A percentile compares a stretch with the other conserved stretches of the same genome.
phyloP scores from a whole-genome alignment of 139 green algal species.

The Gonium pectorale region DNA sequence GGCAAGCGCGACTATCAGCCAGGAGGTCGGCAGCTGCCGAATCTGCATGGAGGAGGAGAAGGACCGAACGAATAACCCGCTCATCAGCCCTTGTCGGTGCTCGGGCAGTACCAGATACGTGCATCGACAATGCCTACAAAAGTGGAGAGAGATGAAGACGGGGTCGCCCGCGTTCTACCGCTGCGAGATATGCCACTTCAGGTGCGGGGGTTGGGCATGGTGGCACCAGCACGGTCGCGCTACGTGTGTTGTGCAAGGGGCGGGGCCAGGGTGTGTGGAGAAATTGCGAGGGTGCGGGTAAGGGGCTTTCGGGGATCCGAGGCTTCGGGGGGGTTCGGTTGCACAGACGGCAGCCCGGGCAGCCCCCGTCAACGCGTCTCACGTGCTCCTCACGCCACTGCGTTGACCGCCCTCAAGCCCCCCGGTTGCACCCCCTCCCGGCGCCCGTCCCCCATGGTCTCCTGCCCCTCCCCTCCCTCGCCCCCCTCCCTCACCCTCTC shows the following conservation, averaged over 20 bases:
- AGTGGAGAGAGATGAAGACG: background rate
- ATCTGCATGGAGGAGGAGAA: slow-evolving; percentile 15
- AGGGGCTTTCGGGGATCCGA: background rate
- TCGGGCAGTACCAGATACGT: slow-evolving; percentile 10
- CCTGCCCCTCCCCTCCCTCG: background rate
- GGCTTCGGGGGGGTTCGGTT: background rate
- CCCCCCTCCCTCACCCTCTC: background rate
- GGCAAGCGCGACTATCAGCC: background rate
- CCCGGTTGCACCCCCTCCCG: too few species aligned
- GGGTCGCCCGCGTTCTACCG: slow-evolving; percentile 7
- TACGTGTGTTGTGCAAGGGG: too few species aligned
- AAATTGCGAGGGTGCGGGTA: too few species aligned
- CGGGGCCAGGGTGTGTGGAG: too few species aligned
- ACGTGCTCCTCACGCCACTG: too few species aligned
- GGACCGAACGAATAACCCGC: background rate
- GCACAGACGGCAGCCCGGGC: background rate
- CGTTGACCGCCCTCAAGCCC: too few species aligned
- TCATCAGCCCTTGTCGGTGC: slow-evolving; percentile 27
- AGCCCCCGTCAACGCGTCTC: too few species aligned
- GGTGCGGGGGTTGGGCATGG: background rate
- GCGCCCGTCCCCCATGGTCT: too few species aligned
- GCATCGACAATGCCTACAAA: slow-evolving; percentile 17
- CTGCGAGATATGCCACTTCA: slow-evolving; percentile 39
- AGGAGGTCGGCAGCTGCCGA: background rate
- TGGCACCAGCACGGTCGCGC: background rate